Conservation (phyloP, 2,329 filamentous ascomycete genomes). For the Fusarium vanettenii region DNA sequence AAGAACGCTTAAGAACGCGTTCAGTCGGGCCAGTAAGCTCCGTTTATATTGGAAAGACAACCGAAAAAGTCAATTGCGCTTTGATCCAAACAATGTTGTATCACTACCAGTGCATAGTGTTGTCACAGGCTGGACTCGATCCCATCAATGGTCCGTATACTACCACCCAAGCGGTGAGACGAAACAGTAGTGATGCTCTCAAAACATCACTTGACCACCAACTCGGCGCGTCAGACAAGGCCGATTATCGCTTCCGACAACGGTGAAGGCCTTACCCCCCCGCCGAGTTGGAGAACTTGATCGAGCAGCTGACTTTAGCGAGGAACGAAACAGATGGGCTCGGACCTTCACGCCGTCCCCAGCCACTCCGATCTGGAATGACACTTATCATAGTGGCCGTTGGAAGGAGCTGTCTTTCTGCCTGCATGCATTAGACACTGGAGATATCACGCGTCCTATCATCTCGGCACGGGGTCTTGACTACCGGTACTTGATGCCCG, state of each 20-base stretch:
- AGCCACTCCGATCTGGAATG: neutral
- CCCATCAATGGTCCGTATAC: neutral
- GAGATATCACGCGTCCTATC: constrained; percentile 30
- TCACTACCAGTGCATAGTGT: neutral
- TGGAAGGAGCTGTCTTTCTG: neutral
- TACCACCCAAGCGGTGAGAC: neutral
- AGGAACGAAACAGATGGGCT: neutral
- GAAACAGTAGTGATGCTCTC: neutral
- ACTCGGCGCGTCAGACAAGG: neutral
- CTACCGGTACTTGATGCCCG: constrained; percentile 34
- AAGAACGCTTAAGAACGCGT: neutral
- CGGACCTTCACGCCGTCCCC: neutral
- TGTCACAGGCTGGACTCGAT: neutral
- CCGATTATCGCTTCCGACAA: neutral
- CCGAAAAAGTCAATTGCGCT: neutral
- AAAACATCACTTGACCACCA: neutral
- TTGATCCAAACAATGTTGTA: neutral
- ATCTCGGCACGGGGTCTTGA: constrained; percentile 11
- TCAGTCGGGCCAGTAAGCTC: neutral
- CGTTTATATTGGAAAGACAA: neutral
- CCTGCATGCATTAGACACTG: neutral
- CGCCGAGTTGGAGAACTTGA: neutral
- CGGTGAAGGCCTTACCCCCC: neutral
- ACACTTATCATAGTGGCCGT: constrained; percentile 7
- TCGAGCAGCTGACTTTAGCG: neutral